These are phyloP conservation scores for Exserohilum rostratum DNA, from an alignment of 2,329 filamentous ascomycete genomes.

Conservation along the genomic window DNA sequence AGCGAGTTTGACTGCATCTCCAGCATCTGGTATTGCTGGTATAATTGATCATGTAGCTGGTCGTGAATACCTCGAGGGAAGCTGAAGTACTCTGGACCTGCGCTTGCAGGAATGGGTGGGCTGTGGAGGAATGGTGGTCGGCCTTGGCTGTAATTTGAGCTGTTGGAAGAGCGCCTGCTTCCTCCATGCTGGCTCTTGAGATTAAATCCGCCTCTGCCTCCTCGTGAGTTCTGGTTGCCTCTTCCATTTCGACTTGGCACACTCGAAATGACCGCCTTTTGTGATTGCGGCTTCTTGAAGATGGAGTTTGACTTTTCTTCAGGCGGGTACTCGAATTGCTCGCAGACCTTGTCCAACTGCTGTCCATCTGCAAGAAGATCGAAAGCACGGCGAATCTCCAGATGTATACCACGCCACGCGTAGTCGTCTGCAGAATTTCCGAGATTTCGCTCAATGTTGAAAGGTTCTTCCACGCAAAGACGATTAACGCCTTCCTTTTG, in stretches of 20 bases:
- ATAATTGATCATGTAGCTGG: slow-evolving; percentile 57
- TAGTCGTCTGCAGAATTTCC: slow-evolving; percentile 97
- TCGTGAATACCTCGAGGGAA: slow-evolving; percentile 50
- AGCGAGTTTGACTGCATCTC: slow-evolving; percentile 51
- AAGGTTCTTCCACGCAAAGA: slow-evolving; percentile 94
- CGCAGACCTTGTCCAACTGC: slow-evolving; percentile 82
- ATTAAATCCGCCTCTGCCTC: slow-evolving; percentile 54
- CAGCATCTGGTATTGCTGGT: slow-evolving; percentile 56
- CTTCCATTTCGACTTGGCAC: slow-evolving; percentile 57
- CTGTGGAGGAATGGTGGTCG: slow-evolving; percentile 50
- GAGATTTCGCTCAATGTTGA: slow-evolving; percentile 86
- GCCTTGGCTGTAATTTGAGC: slow-evolving; percentile 54
- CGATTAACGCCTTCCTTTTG: slow-evolving; percentile 66
- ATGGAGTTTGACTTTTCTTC: slow-evolving; percentile 66
- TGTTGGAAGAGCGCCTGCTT: slow-evolving; percentile 63
- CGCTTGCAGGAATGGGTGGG: slow-evolving; percentile 47
- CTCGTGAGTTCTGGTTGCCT: slow-evolving; percentile 53
- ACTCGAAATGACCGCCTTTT: slow-evolving; percentile 61
- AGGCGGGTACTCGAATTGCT: slow-evolving; percentile 85
- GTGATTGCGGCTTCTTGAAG: slow-evolving; percentile 60
- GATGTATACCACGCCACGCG: slow-evolving; percentile 87
- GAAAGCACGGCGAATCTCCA: slow-evolving; percentile 88
- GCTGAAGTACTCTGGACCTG: slow-evolving; percentile 53
- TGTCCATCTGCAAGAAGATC: slow-evolving; percentile 74
- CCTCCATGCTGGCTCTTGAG: slow-evolving; percentile 54